Evolutionary conservation across 75 land plant genomes (phyloP), one percentile per base, ranked within the genome.

Genomic region (Picea glauca): DNA sequence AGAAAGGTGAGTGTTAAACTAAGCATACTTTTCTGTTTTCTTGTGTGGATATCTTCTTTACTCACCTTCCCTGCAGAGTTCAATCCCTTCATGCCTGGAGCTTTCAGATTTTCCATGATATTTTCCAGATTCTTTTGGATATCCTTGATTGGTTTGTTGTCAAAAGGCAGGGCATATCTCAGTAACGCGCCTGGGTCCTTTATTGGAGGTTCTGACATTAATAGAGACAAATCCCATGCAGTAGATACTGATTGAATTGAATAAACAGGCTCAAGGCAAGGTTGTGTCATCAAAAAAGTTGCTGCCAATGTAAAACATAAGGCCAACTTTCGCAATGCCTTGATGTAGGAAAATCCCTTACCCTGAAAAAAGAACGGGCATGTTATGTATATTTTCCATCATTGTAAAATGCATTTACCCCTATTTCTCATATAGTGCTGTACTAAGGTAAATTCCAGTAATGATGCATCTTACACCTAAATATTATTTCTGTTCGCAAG

Each of bases 91-190:
- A 82, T 84, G 13, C 96, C 94, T 79, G 99, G 81, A 75, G 96
- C 21, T 80, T 90, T 96, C 58, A 98, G 91, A 77, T 91, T 93
- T 12, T 96, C 96, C 26, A 89, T 88, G 20, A 96, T 92, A 78
- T 90, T 96, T 60, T 98, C 99, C 14, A 98, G 89, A 21, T 96
- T 92, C 82, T 89, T 95, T 74, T 98, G 99, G 30, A 98, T 88
- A 68, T 95, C 98, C 84, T 89, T 91, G 15, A 98, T 90, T 11
- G 96, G 89, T 32, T 93, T 95, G 77, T 93, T 93, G 70, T 93
- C 78, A 66, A 98, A 95, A 18, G 99, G 99, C 80, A 98, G 62
- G 6, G 96, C 98, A 86, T 95, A 84, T 80, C 98, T 92, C 66
- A 98, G 82, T 85, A 98, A 85, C 1, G 96, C 91, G 56, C 87